phyloP scores from a whole-genome alignment of 78 protist genomes.

The Andalucia godoyi region DNA sequence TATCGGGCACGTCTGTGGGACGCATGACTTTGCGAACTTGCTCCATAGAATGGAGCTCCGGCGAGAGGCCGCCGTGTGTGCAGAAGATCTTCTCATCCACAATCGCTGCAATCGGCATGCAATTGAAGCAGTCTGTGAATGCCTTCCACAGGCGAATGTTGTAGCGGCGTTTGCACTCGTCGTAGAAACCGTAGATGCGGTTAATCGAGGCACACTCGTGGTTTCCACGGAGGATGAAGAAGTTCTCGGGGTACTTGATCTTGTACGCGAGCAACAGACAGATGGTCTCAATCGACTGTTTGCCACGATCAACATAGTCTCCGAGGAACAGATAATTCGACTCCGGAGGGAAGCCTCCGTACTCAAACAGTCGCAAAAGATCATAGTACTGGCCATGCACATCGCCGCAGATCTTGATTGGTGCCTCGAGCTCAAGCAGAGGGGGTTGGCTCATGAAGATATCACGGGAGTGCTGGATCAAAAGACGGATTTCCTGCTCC shows the following conservation, averaged over 20 bases:
- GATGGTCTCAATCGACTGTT: slow-evolving; percentile 93
- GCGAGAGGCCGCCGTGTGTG: slow-evolving; percentile 98
- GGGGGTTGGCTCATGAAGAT: slow-evolving; percentile 86
- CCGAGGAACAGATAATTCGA: slow-evolving; percentile 98
- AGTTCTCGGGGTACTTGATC: slow-evolving; percentile 97
- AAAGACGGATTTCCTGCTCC: slow-evolving; percentile 63
- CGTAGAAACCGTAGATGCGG: slow-evolving; percentile 98
- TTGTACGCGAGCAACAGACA: slow-evolving; percentile 98
- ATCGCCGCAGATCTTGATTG: slow-evolving; percentile 86
- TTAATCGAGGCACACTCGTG: slow-evolving; percentile 98
- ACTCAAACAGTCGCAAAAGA: slow-evolving; percentile 92
- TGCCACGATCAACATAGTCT: slow-evolving; percentile 99
- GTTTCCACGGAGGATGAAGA: slow-evolving; percentile 98
- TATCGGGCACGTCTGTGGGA: slow-evolving; percentile 98
- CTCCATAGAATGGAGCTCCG: slow-evolving; percentile 86
- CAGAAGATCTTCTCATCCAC: slow-evolving; percentile 97
- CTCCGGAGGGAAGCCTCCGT: slow-evolving; percentile 99
- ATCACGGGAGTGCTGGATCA: slow-evolving; percentile 69
- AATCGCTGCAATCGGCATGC: slow-evolving; percentile 95
- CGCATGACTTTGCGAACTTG: slow-evolving; percentile 81
- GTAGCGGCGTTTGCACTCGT: slow-evolving; percentile 97
- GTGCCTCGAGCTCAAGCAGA: slow-evolving; percentile 93
- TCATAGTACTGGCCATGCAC: slow-evolving; percentile 98
- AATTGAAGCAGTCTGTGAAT: slow-evolving; percentile 95
- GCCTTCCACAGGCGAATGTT: slow-evolving; percentile 92